These are phyloP conservation scores for Penicillium ucsense DNA, from an alignment of 495 filamentous ascomycete species.

Conservation along the genomic window DNA sequence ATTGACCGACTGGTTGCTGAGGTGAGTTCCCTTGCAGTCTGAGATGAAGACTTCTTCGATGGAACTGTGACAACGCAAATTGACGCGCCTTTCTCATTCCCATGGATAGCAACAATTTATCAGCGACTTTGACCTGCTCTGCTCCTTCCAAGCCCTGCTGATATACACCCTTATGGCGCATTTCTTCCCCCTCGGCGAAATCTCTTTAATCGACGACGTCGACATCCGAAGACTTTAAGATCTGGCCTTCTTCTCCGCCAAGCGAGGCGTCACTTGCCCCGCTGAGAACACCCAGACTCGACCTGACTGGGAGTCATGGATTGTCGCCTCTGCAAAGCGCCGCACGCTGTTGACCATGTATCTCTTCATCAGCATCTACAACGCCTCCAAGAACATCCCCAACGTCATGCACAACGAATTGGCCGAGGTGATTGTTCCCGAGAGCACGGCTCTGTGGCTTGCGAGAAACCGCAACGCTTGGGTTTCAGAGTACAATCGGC, in stretches of 20 bases:
- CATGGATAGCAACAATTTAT: background rate
- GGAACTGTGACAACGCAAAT: background rate
- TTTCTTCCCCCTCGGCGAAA: constrained; percentile 19
- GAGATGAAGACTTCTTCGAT: background rate
- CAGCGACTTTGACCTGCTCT: constrained; percentile 22
- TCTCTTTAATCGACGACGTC: constrained; percentile 15
- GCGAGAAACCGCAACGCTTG: constrained; percentile 22
- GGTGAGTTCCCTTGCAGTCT: constrained; percentile 3
- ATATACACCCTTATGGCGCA: constrained; percentile 37
- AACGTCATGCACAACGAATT: constrained; percentile 35
- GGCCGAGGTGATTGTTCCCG: constrained; percentile 19
- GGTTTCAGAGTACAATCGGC: constrained; percentile 28
- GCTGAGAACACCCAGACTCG: constrained; percentile 24
- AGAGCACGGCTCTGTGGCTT: constrained; percentile 28
- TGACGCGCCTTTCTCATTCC: background rate
- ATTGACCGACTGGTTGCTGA: constrained; percentile 23
- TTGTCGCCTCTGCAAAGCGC: constrained; percentile 35
- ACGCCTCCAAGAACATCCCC: constrained; percentile 24
- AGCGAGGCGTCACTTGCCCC: constrained; percentile 27
- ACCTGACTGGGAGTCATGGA: constrained; percentile 42
- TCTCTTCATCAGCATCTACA: constrained; percentile 38
- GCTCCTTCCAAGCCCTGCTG: constrained; percentile 40
- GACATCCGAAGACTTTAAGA: constrained; percentile 38
- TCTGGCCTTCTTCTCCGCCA: constrained; percentile 31
- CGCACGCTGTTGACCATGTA: constrained; percentile 39